phyloP scores from a whole-genome alignment of 2,329 filamentous ascomycete genomes.

The Colletotrichum zoysiae region DNA sequence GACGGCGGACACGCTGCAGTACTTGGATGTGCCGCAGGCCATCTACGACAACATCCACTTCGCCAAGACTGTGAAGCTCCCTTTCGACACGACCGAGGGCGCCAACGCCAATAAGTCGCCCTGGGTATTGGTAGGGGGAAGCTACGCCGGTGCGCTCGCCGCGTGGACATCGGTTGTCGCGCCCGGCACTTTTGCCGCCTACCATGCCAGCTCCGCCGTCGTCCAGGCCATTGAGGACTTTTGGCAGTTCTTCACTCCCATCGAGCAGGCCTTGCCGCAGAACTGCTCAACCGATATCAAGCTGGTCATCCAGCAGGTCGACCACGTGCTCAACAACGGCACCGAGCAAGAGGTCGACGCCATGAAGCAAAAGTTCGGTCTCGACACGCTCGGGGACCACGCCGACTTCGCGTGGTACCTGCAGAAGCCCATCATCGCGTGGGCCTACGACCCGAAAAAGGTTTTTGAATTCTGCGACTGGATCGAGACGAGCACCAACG shows the following conservation, averaged over 20 bases:
- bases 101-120: constrained; percentile 57
- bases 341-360: constrained; percentile 8
- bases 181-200: constrained; percentile 64
- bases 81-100: constrained; percentile 50
- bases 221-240: constrained; percentile 60
- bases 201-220: constrained; percentile 63
- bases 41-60: constrained; percentile 39
- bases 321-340: constrained; percentile 51
- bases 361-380: constrained; percentile 35
- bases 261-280: constrained; percentile 50
- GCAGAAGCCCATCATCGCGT: constrained; percentile 24
- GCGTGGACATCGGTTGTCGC: constrained; percentile 61
- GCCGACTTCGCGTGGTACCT: constrained; percentile 28
- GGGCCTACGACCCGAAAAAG: background rate
- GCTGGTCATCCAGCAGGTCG: constrained; percentile 60
- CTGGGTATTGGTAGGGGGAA: constrained; percentile 65
- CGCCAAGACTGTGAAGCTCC: constrained; percentile 50
- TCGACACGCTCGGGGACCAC: constrained; percentile 21
- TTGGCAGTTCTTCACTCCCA: constrained; percentile 62
- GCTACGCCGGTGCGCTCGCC: constrained; percentile 63
- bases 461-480: constrained; percentile 29
- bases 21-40: constrained; percentile 32
- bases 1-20: constrained; percentile 40
- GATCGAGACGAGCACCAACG: constrained; percentile 21
- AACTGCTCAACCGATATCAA: constrained; percentile 61